These are phyloP conservation scores for Phyllosticta citriasiana DNA, from an alignment of 2,329 filamentous ascomycete species.

Conservation along the genomic window DNA sequence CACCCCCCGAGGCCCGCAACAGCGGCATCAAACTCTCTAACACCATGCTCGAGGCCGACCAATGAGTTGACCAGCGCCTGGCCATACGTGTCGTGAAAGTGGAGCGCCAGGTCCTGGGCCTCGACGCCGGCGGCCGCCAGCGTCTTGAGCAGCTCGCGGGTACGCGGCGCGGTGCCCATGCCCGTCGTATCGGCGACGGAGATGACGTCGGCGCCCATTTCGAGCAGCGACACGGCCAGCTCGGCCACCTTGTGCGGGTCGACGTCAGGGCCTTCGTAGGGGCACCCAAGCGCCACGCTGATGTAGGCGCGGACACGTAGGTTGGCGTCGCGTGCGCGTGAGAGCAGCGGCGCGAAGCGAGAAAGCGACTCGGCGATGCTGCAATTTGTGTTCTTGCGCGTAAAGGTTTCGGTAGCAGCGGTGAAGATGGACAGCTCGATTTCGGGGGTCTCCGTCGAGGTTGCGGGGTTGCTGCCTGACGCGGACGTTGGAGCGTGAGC, in stretches of 20 bases:
- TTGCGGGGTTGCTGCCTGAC: slow-evolving; percentile 27
- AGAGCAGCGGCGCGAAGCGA: slow-evolving; percentile 60
- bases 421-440: slow-evolving; percentile 72
- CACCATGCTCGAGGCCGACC: slow-evolving; percentile 65
- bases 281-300: slow-evolving; percentile 63
- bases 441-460: slow-evolving; percentile 42
- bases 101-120: slow-evolving; percentile 63
- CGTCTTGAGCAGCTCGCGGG: slow-evolving; percentile 53
- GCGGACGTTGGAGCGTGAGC: slow-evolving; percentile 33
- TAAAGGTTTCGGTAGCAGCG: slow-evolving; percentile 72
- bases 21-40: slow-evolving; percentile 69
- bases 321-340: slow-evolving; percentile 52
- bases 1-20: slow-evolving; percentile 76
- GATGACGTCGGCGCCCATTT: slow-evolving; percentile 86
- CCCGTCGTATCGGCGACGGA: slow-evolving; percentile 84
- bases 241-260: slow-evolving; percentile 51
- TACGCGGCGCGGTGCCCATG: slow-evolving; percentile 71
- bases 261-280: slow-evolving; percentile 51
- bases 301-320: slow-evolving; percentile 70
- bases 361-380: slow-evolving; percentile 62
- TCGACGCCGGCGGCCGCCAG: slow-evolving; percentile 58
- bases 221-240: slow-evolving; percentile 55
- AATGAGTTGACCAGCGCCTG: slow-evolving; percentile 76
- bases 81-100: slow-evolving; percentile 85
- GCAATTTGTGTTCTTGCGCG: slow-evolving; percentile 74